Evolutionary conservation across 176 grass and related monocot species (phyloP).

Genomic region (Aegilops sharonensis): DNA sequence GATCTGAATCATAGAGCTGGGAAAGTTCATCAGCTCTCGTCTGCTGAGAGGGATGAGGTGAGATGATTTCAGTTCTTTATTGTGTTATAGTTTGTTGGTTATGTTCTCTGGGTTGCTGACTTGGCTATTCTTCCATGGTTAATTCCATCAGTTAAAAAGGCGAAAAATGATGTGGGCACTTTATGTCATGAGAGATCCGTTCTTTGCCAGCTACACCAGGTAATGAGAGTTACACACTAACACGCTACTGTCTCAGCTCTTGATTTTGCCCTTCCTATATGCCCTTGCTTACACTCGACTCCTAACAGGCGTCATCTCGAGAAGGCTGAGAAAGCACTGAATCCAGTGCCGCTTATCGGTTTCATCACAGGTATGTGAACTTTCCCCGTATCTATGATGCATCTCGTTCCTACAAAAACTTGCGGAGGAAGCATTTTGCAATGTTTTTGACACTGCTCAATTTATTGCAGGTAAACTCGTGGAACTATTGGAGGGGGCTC

Average conservation of each 20-base stretch:
- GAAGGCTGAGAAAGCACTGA: conserved; percentile 64
- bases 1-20: conserved; percentile 41
- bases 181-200: conserved; percentile 94
- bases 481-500: conserved; percentile 84
- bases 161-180: conserved; percentile 88
- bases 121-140: conserved; percentile 12
- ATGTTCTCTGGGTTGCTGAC: conserved; percentile 28
- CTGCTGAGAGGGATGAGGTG: conserved; percentile 86
- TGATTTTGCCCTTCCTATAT: background rate
- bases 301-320: conserved; percentile 68
- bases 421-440: background rate
- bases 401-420: background rate
- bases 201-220: conserved; percentile 87
- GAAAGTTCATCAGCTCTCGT: conserved; percentile 69
- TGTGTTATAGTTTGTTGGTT: conserved; percentile 14
- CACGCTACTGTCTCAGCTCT: background rate
- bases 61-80: conserved; percentile 37
- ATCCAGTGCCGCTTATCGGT: conserved; percentile 70
- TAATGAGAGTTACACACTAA: conserved; percentile 18
- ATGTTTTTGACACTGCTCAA: background rate
- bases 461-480: conserved; percentile 65
- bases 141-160: conserved; percentile 69
- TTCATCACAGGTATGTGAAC: conserved; percentile 60
- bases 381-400: background rate
- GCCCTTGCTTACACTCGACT: conserved; percentile 27